These are phyloP conservation scores for Zygosaccharomyces bailii DNA, from an alignment of 805 yeast genomes.

Conservation along the genomic window DNA sequence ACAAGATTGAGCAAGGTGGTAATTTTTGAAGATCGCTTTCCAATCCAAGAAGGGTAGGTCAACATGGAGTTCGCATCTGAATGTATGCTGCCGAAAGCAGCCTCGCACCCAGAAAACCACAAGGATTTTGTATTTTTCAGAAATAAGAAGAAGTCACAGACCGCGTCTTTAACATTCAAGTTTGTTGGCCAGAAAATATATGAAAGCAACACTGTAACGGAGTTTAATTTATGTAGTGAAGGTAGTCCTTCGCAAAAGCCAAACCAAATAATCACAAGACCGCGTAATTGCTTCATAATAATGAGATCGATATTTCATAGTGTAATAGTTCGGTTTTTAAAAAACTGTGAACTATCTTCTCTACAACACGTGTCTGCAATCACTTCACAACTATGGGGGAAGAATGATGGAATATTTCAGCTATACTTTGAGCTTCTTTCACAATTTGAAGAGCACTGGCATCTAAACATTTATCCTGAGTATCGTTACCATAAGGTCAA, in stretches of 20 bases:
- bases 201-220: conserved; percentile 11
- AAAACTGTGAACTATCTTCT: conserved; percentile 1
- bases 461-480: conserved; percentile 18
- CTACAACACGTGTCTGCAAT: too few relatives aligned
- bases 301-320: conserved; percentile 17
- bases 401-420: conserved; percentile 15
- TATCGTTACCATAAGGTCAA: conserved; percentile 17
- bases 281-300: conserved; percentile 17
- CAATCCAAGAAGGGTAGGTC: not conserved
- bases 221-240: conserved; percentile 9
- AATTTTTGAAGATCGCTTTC: too few relatives aligned
- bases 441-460: conserved; percentile 18
- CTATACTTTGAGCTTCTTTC: conserved; percentile 21
- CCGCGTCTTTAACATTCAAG: conserved; percentile 8
- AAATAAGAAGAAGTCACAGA: conserved; percentile 6
- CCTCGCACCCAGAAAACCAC: not conserved
- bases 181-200: conserved; percentile 14
- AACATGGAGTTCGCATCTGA: conserved; percentile 8
- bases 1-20: too few relatives aligned
- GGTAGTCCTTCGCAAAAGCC: not conserved
- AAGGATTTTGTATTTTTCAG: conserved; percentile 13
- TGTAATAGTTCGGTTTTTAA: conserved; percentile 4
- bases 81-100: conserved; percentile 9
- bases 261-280: conserved; percentile 7
- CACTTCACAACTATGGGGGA: conserved; percentile 7